Evolutionary conservation across 306 rosid species (phyloP).

Genomic region (Dalbergia oliveri): DNA sequence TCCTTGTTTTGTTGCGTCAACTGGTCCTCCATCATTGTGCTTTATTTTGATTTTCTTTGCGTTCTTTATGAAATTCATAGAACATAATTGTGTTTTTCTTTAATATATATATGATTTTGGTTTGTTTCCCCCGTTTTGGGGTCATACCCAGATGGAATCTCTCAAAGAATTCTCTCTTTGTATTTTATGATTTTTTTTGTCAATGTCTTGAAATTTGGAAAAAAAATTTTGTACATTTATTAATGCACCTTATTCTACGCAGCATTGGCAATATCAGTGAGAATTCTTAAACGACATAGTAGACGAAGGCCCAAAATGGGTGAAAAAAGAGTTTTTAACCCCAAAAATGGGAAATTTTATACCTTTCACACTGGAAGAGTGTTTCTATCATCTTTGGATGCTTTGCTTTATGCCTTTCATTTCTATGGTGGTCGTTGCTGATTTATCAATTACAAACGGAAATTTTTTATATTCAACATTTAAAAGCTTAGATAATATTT

Average conservation of each 20-base stretch:
- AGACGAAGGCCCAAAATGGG: not conserved
- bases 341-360: not conserved
- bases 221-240: not conserved
- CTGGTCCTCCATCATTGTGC: too few species aligned
- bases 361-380: too few species aligned
- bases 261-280: not conserved
- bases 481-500: too few species aligned
- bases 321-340: not conserved
- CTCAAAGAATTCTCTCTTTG: not conserved
- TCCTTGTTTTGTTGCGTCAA: too few species aligned
- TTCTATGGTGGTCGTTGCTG: too few species aligned
- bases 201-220: not conserved
- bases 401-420: too few species aligned
- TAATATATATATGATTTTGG: too few species aligned
- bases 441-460: too few species aligned
- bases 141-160: not conserved
- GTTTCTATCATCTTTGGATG: too few species aligned
- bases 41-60: too few species aligned
- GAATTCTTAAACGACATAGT: not conserved
- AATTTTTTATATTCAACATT: too few species aligned
- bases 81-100: too few species aligned
- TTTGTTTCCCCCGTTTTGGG: not conserved
- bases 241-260: not conserved
- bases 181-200: not conserved
- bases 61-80: constrained; percentile 9